Conservation (phyloP, 108 stramenopile genomes). For the Pelagomonas calceolata region DNA sequence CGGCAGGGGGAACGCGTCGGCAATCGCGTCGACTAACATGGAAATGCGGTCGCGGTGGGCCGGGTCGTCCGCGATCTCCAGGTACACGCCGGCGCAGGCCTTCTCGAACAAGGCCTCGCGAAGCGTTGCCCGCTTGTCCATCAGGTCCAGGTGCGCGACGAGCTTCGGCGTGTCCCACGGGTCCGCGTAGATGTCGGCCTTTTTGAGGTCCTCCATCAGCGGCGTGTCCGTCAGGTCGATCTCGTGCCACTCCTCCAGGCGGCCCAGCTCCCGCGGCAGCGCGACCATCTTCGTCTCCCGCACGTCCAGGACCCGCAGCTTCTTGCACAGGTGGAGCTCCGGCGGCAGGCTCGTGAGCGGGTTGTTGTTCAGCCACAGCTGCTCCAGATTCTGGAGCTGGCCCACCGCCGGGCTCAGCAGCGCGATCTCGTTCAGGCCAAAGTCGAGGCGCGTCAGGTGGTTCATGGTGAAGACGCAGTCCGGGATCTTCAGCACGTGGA, state of each 20-base stretch:
- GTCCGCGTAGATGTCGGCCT: neutral
- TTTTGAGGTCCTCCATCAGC: conserved; percentile 13
- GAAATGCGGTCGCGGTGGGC: conserved; percentile 7
- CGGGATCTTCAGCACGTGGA: neutral
- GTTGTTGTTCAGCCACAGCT: conserved; percentile 33
- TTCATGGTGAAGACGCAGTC: conserved; percentile 2
- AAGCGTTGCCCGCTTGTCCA: conserved; percentile 22
- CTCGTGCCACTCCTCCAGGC: conserved; percentile 17
- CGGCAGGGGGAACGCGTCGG: conserved; percentile 12
- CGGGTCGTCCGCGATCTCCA: conserved; percentile 17
- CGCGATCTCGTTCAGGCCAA: conserved; percentile 15
- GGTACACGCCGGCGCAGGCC: conserved; percentile 21
- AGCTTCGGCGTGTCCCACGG: conserved; percentile 14
- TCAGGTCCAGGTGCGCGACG: conserved; percentile 16
- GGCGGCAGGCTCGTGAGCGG: conserved; percentile 15
- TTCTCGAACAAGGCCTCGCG: conserved; percentile 19
- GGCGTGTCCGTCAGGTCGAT: conserved; percentile 25
- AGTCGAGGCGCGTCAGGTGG: conserved; percentile 17
- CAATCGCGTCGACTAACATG: conserved; percentile 23
- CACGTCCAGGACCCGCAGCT: conserved; percentile 18
- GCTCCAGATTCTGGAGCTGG: conserved; percentile 18
- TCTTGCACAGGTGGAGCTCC: conserved; percentile 24
- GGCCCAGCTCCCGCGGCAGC: conserved; percentile 28
- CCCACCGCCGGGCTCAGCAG: conserved; percentile 15
- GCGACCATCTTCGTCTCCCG: conserved; percentile 19